Evolutionary conservation across 2,329 filamentous ascomycete genomes (phyloP).

Genomic region (Beauveria caledonica): DNA sequence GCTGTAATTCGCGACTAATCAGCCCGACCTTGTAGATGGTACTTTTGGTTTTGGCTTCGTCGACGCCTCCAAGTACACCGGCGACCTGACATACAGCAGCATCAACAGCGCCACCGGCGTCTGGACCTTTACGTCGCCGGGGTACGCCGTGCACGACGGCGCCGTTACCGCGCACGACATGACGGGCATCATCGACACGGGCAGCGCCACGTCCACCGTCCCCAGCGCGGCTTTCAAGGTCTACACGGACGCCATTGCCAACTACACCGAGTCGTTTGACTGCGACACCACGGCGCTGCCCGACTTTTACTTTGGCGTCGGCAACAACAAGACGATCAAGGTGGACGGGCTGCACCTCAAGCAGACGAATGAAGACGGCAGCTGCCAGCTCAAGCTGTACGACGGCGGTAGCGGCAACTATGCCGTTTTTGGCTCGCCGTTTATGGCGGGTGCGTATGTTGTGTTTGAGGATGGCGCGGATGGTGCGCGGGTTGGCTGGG

Average conservation of each 20-base stretch:
- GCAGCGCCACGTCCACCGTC: constrained; percentile 54
- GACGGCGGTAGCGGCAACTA: background rate
- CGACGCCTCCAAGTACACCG: constrained; percentile 54
- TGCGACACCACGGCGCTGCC: constrained; percentile 34
- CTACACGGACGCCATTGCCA: constrained; percentile 34
- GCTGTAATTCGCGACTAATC: background rate
- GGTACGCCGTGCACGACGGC: constrained; percentile 17
- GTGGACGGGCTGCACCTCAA: constrained; percentile 34
- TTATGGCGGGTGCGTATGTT: background rate
- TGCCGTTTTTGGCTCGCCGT: background rate
- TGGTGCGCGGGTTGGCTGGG: constrained; percentile 3
- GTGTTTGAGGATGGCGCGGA: background rate
- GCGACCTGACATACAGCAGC: constrained; percentile 51
- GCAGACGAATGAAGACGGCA: background rate
- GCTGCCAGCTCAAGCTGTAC: background rate
- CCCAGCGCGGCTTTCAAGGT: constrained; percentile 28
- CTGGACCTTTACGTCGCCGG: constrained; percentile 39
- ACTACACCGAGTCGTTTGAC: constrained; percentile 38
- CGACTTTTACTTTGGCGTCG: constrained; percentile 46
- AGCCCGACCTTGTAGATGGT: constrained; percentile 31
- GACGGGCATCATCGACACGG: constrained; percentile 46
- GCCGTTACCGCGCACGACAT: constrained; percentile 28
- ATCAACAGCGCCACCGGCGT: constrained; percentile 56
- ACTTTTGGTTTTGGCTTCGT: constrained; percentile 69
- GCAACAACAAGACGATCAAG: constrained; percentile 47